phyloP scores from a whole-genome alignment of 1,284 basidiomycete species.

The Naganishia albida region DNA sequence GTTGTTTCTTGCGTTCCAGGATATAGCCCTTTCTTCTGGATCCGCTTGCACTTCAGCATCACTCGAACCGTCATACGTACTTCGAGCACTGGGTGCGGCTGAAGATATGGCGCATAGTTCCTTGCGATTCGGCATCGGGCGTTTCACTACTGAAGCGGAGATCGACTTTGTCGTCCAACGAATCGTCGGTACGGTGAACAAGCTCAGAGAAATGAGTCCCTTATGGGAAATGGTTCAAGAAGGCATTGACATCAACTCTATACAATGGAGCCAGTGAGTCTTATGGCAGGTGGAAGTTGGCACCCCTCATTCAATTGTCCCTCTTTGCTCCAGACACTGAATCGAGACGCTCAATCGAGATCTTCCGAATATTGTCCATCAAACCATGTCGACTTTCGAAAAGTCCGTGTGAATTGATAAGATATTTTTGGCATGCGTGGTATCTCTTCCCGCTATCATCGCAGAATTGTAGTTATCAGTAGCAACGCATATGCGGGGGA shows the following conservation, averaged over 20 bases:
- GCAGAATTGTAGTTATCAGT: too few relatives aligned
- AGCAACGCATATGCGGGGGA: too few relatives aligned
- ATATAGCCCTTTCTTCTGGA: conserved; percentile 95
- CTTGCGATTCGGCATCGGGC: conserved; percentile 93
- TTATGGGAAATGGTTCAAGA: conserved; percentile 99
- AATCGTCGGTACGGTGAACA: conserved; percentile 80
- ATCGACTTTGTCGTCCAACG: conserved; percentile 91
- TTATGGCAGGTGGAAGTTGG: too few relatives aligned
- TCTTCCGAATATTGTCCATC: too few relatives aligned
- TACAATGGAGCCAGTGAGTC: conserved; percentile 77
- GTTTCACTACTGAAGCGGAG: conserved; percentile 97
- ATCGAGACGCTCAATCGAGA: neutral
- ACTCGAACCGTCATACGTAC: conserved; percentile 95
- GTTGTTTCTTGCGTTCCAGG: conserved; percentile 56
- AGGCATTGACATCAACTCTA: conserved; percentile 89
- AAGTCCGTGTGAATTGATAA: too few relatives aligned
- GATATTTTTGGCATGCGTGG: too few relatives aligned
- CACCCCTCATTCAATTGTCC: neutral
- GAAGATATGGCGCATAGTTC: conserved; percentile 99
- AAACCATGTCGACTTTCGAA: too few relatives aligned
- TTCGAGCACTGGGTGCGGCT: conserved; percentile 91
- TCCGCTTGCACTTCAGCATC: conserved; percentile 98
- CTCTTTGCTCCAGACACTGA: neutral
- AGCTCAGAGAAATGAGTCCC: conserved; percentile 76
- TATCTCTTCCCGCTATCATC: too few relatives aligned